Conservation (phyloP, 129 eudicot genomes). For the Oenanthe sinensis region DNA sequence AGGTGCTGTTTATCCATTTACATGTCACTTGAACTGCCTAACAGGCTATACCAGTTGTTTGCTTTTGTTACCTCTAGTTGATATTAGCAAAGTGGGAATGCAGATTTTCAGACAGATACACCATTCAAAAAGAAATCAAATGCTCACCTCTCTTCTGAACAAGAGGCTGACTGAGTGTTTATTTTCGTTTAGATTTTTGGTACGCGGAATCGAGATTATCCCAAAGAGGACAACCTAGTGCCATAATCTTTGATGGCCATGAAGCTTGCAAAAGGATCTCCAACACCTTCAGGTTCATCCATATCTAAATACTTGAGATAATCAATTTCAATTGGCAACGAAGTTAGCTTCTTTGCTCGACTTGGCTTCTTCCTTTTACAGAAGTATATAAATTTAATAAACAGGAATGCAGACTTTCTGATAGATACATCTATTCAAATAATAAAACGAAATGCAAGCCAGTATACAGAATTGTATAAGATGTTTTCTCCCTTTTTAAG, state of each 20-base stretch:
- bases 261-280: neutral
- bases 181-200: no score
- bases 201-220: neutral
- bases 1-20: neutral
- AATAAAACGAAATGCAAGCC: no score
- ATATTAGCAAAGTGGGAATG: neutral
- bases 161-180: no score
- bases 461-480: no score
- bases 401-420: neutral
- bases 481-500: neutral
- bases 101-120: neutral
- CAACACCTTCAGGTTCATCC: neutral
- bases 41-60: no score
- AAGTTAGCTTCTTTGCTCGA: neutral
- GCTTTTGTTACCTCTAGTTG: neutral
- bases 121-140: neutral
- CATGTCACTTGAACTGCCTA: neutral
- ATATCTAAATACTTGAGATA: no score
- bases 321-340: neutral
- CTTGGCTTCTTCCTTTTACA: neutral
- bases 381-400: neutral
- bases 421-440: no score
- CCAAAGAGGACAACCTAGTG: neutral
- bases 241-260: neutral
- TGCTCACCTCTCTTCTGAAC: neutral